A percentile compares a stretch with the other conserved stretches of the same genome.
phyloP scores from a whole-genome alignment of 2,329 filamentous ascomycete genomes.

The Penicillium sp. region DNA sequence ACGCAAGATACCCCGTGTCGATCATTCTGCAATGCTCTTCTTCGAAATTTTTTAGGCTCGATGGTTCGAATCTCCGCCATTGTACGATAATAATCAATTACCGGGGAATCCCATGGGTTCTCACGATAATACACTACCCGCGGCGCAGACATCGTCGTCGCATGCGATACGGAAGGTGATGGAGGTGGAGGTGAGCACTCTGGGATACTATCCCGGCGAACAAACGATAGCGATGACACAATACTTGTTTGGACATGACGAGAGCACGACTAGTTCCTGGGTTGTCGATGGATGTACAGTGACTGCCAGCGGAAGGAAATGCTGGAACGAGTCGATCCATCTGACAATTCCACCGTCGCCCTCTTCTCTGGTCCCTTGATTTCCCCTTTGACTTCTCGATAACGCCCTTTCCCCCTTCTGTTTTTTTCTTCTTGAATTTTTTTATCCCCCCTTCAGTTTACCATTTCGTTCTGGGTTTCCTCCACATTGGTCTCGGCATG shows the following conservation, averaged over 20 bases:
- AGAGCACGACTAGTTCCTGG: slow-evolving; percentile 16
- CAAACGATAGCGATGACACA: slow-evolving; percentile 31
- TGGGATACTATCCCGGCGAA: slow-evolving; percentile 19
- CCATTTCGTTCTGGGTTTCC: slow-evolving; percentile 37
- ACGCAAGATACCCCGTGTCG: slow-evolving; percentile 40
- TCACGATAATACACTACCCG: slow-evolving; percentile 31
- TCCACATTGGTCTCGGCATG: slow-evolving; percentile 31
- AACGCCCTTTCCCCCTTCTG: slow-evolving; percentile 29
- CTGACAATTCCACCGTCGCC: slow-evolving; percentile 9
- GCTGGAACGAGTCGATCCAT: slow-evolving; percentile 4
- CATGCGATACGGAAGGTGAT: slow-evolving; percentile 26
- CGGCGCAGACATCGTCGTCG: slow-evolving; percentile 28
- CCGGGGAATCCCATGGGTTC: slow-evolving; percentile 26
- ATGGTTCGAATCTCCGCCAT: slow-evolving; percentile 38
- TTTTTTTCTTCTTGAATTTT: slow-evolving; percentile 36
- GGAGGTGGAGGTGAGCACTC: slow-evolving; percentile 23
- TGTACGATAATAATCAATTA: slow-evolving; percentile 50
- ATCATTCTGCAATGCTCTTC: slow-evolving; percentile 38
- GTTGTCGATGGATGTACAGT: slow-evolving; percentile 16
- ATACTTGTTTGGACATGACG: slow-evolving; percentile 23
- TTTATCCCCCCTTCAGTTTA: slow-evolving; percentile 26
- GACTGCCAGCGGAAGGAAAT: slow-evolving; percentile 7
- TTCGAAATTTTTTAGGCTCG: slow-evolving; percentile 36
- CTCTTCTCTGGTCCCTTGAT: slow-evolving; percentile 13
- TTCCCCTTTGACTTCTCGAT: slow-evolving; percentile 19